Evolutionary conservation across 2,329 filamentous ascomycete genomes (phyloP).

Genomic region (Verticillium klebahnii): DNA sequence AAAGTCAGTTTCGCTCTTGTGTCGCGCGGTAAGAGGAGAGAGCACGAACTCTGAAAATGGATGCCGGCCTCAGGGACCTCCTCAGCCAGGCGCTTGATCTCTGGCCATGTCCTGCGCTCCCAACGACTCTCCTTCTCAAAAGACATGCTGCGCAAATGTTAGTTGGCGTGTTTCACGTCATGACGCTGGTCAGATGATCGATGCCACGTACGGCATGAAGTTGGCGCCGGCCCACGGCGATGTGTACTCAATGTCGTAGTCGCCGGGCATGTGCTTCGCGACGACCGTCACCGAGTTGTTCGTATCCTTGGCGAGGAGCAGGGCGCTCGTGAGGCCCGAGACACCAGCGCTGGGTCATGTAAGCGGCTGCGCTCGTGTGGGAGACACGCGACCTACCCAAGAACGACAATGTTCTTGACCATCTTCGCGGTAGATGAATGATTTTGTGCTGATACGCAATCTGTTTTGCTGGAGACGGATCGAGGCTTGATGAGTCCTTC

Average conservation of each 20-base stretch:
- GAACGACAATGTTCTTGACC: slow-evolving; percentile 48
- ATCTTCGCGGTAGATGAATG: neutral
- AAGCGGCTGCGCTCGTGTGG: neutral
- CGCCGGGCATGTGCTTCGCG: slow-evolving; percentile 78
- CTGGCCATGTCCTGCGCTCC: slow-evolving; percentile 56
- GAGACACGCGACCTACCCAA: slow-evolving; percentile 24
- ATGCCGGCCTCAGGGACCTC: slow-evolving; percentile 68
- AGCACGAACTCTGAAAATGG: slow-evolving; percentile 58
- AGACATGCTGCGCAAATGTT: slow-evolving; percentile 24
- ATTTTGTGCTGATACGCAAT: too few species aligned
- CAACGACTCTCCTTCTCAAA: slow-evolving; percentile 33
- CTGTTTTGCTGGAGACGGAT: too few species aligned
- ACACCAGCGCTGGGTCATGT: slow-evolving; percentile 37
- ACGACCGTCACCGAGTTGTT: slow-evolving; percentile 34
- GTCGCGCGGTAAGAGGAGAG: slow-evolving; percentile 38
- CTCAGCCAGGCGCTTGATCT: slow-evolving; percentile 47
- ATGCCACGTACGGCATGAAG: slow-evolving; percentile 54
- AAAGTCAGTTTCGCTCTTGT: neutral
- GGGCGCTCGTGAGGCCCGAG: slow-evolving; percentile 45
- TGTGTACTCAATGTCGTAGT: slow-evolving; percentile 79
- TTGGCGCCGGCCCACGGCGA: slow-evolving; percentile 80
- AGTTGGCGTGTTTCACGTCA: neutral
- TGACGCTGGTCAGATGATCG: neutral
- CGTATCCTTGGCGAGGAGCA: slow-evolving; percentile 40
- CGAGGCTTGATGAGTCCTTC: neutral